Evolutionary conservation across 1,139 yeast genomes (phyloP).

Genomic region (Keqinozyma sinolaborantium): DNA sequence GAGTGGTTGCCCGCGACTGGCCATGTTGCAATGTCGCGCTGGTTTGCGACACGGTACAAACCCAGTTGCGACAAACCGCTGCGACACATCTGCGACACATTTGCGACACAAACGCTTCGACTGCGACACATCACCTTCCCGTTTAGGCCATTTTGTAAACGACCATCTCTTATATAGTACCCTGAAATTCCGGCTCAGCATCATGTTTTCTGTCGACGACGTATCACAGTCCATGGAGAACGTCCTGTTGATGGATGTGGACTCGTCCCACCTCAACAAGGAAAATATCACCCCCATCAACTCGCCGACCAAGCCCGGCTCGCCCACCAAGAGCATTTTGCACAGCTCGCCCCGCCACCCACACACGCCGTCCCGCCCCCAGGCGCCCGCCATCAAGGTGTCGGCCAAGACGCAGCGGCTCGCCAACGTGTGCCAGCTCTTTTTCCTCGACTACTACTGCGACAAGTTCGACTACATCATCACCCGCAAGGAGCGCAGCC

Average conservation of each 20-base stretch:
- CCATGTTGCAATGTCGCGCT: no score
- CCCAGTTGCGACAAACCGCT: no score
- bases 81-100: no score
- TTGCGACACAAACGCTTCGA: background rate
- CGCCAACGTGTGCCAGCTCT: conserved; percentile 79
- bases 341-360: conserved; percentile 33
- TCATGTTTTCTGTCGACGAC: conserved; percentile 21
- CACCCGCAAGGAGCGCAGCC: conserved; percentile 75
- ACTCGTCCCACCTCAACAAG: conserved; percentile 36
- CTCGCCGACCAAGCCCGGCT: conserved; percentile 26
- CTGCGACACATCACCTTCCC: background rate
- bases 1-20: no score
- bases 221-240: conserved; percentile 46
- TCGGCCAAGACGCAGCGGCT: conserved; percentile 77
- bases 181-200: background rate
- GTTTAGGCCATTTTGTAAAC: background rate
- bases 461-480: conserved; percentile 94
- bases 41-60: no score
- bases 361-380: conserved; percentile 4
- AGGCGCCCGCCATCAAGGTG: conserved; percentile 36
- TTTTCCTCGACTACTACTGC: conserved; percentile 91
- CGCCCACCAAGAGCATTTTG: conserved; percentile 30
- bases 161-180: conserved; percentile 4
- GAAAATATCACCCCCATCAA: conserved; percentile 44
- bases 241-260: conserved; percentile 45